Evolutionary conservation across 805 yeast species (phyloP), one percentile per base, ranked within the genome.

Genomic region (Yamadazyma sp.): DNA sequence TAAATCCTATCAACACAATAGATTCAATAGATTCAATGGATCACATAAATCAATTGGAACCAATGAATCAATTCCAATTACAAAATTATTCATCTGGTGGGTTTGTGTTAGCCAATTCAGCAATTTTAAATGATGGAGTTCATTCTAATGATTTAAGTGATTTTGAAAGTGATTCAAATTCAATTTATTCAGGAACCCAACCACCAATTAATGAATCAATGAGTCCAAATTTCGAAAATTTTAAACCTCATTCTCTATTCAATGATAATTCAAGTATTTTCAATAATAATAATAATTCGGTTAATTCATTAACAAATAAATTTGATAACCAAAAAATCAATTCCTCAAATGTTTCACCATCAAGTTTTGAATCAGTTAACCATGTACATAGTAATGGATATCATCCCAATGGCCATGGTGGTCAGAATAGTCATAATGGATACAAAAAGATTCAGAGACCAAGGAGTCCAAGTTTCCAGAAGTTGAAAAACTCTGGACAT

Each of bases 161-260:
- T 31, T 42, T 51, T 27, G 60, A 51, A 18, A 50, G 52, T 26
- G 58, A 55, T 34, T 42, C 52, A n/a, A 49, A 50, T 33, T 45
- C 55, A 1, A 33, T 41, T n/a, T 45, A 42, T 33, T 44, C 48
- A n/a, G 20, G 11, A 4, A 11, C 10, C 19, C 36, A 23, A 18
- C 29, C n/a, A 22, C 40, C 29, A 14, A 36, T 28, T 13, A 11
- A 11, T 9, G 9, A 9, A 11, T 27, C 30, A 15, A 30, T 14
- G 14, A 31, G 27, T 24, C 19, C 20, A 4, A 36, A 15, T 16
- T 22, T 11, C 16, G 31, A 30, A 10, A 22, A 18, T 7, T 24
- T 35, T 20, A 30, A 27, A 25, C 12, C 48, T 2, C 39, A 38
- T 4, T 40, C 45, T 13, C 31, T 39, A 17, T 41, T 44, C 32